Evolutionary conservation across 129 eudicot species (phyloP), one percentile per base, ranked within the genome.

Genomic region (Lactuca saligna): DNA sequence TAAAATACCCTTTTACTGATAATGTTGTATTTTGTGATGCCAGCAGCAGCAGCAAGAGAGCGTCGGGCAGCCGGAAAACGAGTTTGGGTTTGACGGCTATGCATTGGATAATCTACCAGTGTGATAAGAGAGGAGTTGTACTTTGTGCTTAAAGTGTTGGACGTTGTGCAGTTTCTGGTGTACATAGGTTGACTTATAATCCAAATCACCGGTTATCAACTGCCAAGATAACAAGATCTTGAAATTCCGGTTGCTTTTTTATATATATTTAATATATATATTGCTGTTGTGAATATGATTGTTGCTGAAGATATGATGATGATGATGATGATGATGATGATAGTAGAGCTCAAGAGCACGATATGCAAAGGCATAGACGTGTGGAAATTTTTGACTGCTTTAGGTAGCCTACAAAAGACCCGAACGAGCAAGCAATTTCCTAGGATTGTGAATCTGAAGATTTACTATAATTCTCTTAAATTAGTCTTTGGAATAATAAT

Each of bases 71-170:
- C 67, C 76, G 34, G 92, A 83, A 39, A 73, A 53, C 42, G 93
- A 89, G 55, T 89, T 84, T 59, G 84, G 78, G 58, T 89, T 81
- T 76, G 93, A 89, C 29, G 90, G 90, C 63, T 93, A 86, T 64
- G 68, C 87, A 39, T 70, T 85, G 78, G 99, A 89, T 80, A 85
- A 89, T 67, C 87, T 92, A 67, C 91, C 91, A 0, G 94, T 75
- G 57, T 89, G 83, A 39, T 56, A 15, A 57, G 49, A 25, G 3
- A 46, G 54, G 65, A 29, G 42, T 10, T 5, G 55, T 35, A 49
- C 67, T 65, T 6, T 62, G 68, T 54, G 69, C 71, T 61, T 65
- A 41, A 17, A 51, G 15, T 46, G 51, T 46, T 46, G 51, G 15
- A 46, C 51, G 4, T 46, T 4, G n/a, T 42, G 49, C 49, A 42